Evolutionary conservation across 495 filamentous ascomycete species (phyloP), one percentile per base, ranked within the genome.

Genomic region (Aspergillus ostianus): DNA sequence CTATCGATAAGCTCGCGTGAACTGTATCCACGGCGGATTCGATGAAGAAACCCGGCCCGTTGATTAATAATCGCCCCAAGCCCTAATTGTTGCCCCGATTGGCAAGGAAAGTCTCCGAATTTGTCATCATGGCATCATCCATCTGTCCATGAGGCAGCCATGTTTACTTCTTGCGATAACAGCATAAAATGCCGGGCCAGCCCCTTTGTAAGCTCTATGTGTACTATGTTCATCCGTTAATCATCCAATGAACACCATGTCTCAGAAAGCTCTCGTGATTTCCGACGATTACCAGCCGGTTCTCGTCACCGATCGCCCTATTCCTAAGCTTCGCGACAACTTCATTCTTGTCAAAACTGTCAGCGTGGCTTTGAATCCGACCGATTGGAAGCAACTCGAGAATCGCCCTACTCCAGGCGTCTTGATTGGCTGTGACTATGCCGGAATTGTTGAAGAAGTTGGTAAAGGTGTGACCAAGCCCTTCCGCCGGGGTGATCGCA

Each of bases 351-450:
- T 83, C 58, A 75, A 70, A 56, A 74, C 70, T 36, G 62, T 67
- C 8, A 66, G 69, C 29, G 73, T 82, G 17, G 81, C 77, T 5
- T 62, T 83, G 21, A 83, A 84, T 51, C 80, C 81, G n/a, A 81
- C 77, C 5, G 81, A 80, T 69, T 82, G 76, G 73, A 84, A 84
- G 60, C 72, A 74, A 29, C 64, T 82, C 12, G 73, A 77, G 26
- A 15, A 19, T 6, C 18, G 21, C 15, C 23, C 55, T 49, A 27
- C 57, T 4, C 44, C 53, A 0, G 69, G 67, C 18, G 57, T 59
- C 23, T 72, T 80, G 26, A 67, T 76, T 17, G 83, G 83, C 55
- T 77, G 79, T 57, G 81, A 85, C 61, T 82, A 76, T 67, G 67
- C 79, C 8, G 83, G 83, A 30, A 64, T 75, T 0, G 75, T 85